Base-by-base conservation (phyloP, 768 basidiomycete genomes). In the Rhizopogon roseolus region DNA sequence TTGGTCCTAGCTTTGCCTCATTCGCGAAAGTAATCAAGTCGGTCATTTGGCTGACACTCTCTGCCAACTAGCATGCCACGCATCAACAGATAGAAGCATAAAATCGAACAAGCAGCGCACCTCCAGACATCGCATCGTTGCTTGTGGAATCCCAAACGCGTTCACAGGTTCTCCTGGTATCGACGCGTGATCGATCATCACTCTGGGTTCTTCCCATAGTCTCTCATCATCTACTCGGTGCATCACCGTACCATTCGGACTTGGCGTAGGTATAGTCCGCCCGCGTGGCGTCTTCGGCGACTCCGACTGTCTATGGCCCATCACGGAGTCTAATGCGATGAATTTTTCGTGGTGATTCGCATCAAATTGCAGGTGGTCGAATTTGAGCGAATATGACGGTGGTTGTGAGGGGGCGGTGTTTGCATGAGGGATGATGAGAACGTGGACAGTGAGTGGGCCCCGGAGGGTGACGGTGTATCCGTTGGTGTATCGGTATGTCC, bases 71-170 rank as follows among this genome's bases (percentile, higher is more conserved):
- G 36, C 54, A 55, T 29, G 54, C 56, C 29, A 17, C 49, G 54
- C 49, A 16, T 19, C 32, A 58, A 54, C 19, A 36, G 16, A 46
- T 50, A 40, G 54, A 45, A 42, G 41, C 37, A 36, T n/a, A 19
- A 37, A 27, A 41, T 45, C 39, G 22, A 54, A 28, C 22, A 22
- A 25, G 22, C 34, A 46, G 65, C 77, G 53, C 53, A 87, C 86
- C 79, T 93, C 90, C 36, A 93, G 72, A 77, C 89, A 91, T 51
- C 90, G 77, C 91, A 92, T 92, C 16, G 90, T 90, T 3, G 88
- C 89, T 64, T 92, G 89, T 6, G 90, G 89, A 50, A 93, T 90
- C 5, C 90, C 90, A 70, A 92, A 93, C 19, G 87, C 88, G 62
- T 92, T 92, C 49, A 93, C 88, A 8, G 90, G 90, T 61, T 91